A percentile compares a stretch with the other conserved stretches of the same genome.
Conservation (phyloP, 2,329 filamentous ascomycete species). For the Alternaria incomplexa region DNA sequence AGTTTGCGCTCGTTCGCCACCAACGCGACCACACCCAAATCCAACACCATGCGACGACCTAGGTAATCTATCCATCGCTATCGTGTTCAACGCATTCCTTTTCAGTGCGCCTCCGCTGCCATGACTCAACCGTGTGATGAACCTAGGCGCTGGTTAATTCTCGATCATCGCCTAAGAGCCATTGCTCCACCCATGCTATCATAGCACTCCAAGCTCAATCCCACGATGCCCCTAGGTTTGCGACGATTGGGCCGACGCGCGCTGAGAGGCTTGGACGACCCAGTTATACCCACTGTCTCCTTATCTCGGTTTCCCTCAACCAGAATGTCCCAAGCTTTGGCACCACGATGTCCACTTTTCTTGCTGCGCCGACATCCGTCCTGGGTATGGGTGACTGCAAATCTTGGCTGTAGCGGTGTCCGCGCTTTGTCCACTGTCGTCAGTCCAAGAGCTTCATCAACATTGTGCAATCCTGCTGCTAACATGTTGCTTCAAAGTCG, state of each 20-base stretch:
- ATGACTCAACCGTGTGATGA: neutral
- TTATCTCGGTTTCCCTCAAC: slow-evolving; percentile 44
- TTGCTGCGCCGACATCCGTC: slow-evolving; percentile 24
- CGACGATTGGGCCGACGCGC: slow-evolving; percentile 37
- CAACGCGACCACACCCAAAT: slow-evolving; percentile 19
- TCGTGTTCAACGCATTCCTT: neutral
- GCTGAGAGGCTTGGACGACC: slow-evolving; percentile 35
- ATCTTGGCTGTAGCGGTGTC: slow-evolving; percentile 28
- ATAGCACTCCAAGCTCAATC: slow-evolving; percentile 12
- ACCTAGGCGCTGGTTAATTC: slow-evolving; percentile 9
- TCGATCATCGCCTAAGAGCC: slow-evolving; percentile 14
- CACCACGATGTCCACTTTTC: slow-evolving; percentile 40
- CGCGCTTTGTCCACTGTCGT: slow-evolving; percentile 27
- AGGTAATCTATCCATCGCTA: slow-evolving; percentile 3
- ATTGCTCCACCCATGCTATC: slow-evolving; percentile 21
- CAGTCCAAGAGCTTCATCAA: slow-evolving; percentile 22
- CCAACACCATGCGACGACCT: slow-evolving; percentile 12
- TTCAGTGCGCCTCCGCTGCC: neutral
- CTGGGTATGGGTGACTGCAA: slow-evolving; percentile 28
- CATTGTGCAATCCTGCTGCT: slow-evolving; percentile 4
- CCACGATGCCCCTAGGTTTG: slow-evolving; percentile 27
- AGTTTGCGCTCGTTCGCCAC: slow-evolving; percentile 30
- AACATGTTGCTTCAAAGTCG: slow-evolving; percentile 8
- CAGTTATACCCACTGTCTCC: slow-evolving; percentile 43
- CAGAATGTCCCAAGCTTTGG: slow-evolving; percentile 30